Percentiles rank a stretch among this genome's conserved stretches.
Evolutionary conservation across 257 asterid species (phyloP).

Genomic region (Salvia hispanica): DNA sequence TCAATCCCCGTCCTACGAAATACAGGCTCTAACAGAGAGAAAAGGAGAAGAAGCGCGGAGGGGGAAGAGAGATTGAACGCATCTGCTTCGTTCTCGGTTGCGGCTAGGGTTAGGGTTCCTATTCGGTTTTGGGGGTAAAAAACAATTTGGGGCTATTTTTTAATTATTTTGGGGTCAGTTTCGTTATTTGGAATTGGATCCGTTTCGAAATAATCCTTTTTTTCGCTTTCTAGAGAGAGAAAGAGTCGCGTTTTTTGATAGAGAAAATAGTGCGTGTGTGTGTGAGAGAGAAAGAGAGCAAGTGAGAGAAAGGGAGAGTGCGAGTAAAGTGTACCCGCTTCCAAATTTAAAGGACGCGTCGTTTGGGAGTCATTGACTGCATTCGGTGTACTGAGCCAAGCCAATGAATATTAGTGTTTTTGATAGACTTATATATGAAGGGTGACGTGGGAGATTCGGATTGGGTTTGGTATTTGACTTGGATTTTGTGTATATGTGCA

Average conservation of each 20-base stretch:
- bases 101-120: constrained; percentile 90
- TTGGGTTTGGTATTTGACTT: neutral
- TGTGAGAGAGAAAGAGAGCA: neutral
- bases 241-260: constrained; percentile 48
- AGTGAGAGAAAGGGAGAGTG: neutral
- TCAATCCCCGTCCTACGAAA: constrained; percentile 27
- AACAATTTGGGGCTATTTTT: constrained; percentile 42
- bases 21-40: constrained; percentile 32
- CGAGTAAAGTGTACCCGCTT: constrained; percentile 19
- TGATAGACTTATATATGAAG: too few relatives aligned
- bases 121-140: constrained; percentile 50
- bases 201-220: constrained; percentile 38
- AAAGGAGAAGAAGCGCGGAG: constrained; percentile 9
- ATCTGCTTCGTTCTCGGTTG: constrained; percentile 36
- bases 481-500: constrained; percentile 7
- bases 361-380: neutral
- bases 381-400: neutral
- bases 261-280: constrained; percentile 14
- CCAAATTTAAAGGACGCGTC: constrained; percentile 27
- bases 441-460: neutral
- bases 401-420: neutral
- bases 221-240: constrained; percentile 39
- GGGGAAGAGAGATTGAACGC: constrained; percentile 22
- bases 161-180: constrained; percentile 47
- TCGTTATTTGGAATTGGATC: constrained; percentile 45